Percentiles rank a stretch among this genome's conserved stretches.
Evolutionary conservation across 805 yeast species (phyloP).

Genomic region (Candida ascalaphidarum): DNA sequence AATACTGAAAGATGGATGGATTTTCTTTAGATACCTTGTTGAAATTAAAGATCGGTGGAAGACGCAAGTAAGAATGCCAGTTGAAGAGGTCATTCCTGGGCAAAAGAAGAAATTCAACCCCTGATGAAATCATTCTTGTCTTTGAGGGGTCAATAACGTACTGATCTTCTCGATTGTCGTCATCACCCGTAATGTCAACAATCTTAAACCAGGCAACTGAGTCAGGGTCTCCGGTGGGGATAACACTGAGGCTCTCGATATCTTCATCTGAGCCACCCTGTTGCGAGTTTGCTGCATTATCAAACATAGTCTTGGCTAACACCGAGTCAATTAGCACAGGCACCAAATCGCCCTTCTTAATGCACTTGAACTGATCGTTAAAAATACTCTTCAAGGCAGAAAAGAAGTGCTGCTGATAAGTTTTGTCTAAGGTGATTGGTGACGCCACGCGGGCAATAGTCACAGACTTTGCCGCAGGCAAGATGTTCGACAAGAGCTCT

Average conservation of each 20-base stretch:
- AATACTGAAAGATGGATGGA: slow-evolving; percentile 37
- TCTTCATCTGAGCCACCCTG: slow-evolving; percentile 5
- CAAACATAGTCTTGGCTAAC: slow-evolving; percentile 49
- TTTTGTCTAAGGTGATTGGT: slow-evolving; percentile 57
- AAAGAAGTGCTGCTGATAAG: slow-evolving; percentile 53
- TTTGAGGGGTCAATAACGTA: slow-evolving; percentile 57
- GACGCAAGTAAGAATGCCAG: slow-evolving; percentile 40
- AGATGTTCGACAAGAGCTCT: slow-evolving; percentile 13
- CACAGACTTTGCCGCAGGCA: slow-evolving; percentile 52
- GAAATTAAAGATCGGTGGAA: slow-evolving; percentile 35
- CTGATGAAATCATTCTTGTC: slow-evolving; percentile 66
- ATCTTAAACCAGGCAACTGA: slow-evolving; percentile 82
- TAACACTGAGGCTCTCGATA: slow-evolving; percentile 19
- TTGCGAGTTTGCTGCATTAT: slow-evolving; percentile 14
- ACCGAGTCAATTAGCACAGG: slow-evolving; percentile 72
- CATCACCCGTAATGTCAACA: slow-evolving; percentile 37
- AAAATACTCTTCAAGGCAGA: slow-evolving; percentile 56
- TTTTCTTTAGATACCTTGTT: slow-evolving; percentile 5
- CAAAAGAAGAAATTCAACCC: slow-evolving; percentile 35
- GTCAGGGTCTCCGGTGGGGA: slow-evolving; percentile 60
- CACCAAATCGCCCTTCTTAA: slow-evolving; percentile 57
- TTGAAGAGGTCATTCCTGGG: slow-evolving; percentile 26
- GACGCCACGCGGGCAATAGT: slow-evolving; percentile 63
- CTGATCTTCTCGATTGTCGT: slow-evolving; percentile 19
- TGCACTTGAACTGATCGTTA: slow-evolving; percentile 47